Conservation (phyloP, 768 basidiomycete genomes). For the Tremella yokohamensis region DNA sequence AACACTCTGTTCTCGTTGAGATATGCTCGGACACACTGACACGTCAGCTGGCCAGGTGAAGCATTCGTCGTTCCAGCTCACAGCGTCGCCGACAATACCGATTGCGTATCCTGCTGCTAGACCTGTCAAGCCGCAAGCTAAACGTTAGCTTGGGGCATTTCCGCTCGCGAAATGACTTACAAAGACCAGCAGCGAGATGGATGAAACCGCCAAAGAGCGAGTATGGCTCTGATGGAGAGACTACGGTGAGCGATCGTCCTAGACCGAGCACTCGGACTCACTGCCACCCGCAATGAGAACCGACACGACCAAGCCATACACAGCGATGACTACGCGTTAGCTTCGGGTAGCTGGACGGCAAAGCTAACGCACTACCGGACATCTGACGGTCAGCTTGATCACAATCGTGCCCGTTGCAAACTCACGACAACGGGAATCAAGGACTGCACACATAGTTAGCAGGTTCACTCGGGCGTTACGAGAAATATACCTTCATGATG, state of each 20-base stretch:
- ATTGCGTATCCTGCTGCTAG: slow-evolving; percentile 93
- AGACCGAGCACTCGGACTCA: slow-evolving; percentile 48
- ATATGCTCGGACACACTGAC: slow-evolving; percentile 82
- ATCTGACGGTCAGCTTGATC: slow-evolving; percentile 54
- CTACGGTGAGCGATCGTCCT: slow-evolving; percentile 51
- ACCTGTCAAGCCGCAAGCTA: slow-evolving; percentile 82
- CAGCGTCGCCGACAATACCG: slow-evolving; percentile 87
- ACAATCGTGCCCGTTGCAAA: not conserved
- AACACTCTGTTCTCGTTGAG: slow-evolving; percentile 86
- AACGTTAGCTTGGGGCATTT: not conserved
- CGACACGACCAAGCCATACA: slow-evolving; percentile 92
- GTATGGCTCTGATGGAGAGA: slow-evolving; percentile 64
- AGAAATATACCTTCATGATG: slow-evolving; percentile 79
- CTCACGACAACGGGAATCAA: slow-evolving; percentile 80
- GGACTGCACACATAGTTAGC: slow-evolving; percentile 58
- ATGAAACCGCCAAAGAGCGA: slow-evolving; percentile 82
- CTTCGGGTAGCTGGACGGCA: not conserved
- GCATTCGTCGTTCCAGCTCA: slow-evolving; percentile 53
- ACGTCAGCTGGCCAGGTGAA: not conserved
- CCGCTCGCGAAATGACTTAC: slow-evolving; percentile 13
- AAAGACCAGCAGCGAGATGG: slow-evolving; percentile 83
- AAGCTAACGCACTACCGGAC: slow-evolving; percentile 65
- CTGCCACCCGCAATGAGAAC: slow-evolving; percentile 77
- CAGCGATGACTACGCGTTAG: slow-evolving; percentile 65
- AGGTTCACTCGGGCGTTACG: slow-evolving; percentile 9